Evolutionary conservation across 441 rosid species (phyloP), one percentile per base, ranked within the genome.

Genomic region (Gossypium trilobum): DNA sequence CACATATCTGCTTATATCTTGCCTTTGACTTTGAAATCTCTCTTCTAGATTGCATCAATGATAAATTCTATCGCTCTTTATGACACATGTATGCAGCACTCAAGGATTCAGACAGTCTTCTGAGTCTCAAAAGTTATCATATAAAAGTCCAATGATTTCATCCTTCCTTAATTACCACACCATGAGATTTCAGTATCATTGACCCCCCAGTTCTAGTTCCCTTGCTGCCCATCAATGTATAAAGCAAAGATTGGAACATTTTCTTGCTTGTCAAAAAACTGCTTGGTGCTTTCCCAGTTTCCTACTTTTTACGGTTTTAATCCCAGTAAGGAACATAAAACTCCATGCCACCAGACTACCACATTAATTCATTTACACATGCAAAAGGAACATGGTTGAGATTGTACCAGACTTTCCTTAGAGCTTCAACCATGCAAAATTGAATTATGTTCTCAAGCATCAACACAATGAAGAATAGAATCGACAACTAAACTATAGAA

Each of bases 311-410:
- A 11, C 6, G 8, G 2, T 25, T 62, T 8, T 62, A 62, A 62
- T 8, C 51, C 19, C 3, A 19, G 19, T 10, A 33, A 33, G 50
- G 22, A 20, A 20, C 60, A 3, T 1, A 56, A 57, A 57, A 57
- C 13, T 55, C 16, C 13, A 14, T 27, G 44, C 44, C 64, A 27
- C 64, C 19, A 5, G 10, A 29, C 9, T 59, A 29, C 10, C 42
- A 29, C 62, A 22, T 27, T 27, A 16, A 33, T 25, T 58, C 39
- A 58, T 58, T 27, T 25, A 58, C 22, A 7, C 67, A 8, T 61
- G n/a, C 48, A 61, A 16, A 61, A 61, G 65, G 65, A 60, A 9
- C 67, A 16, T 8, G 65, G 39, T 29, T 61, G 67, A 61, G 48
- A 33, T 61, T 61, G 25, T 59, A 14, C 31, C 36, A 58, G 20